Conservation (phyloP, 2,329 filamentous ascomycete species). For the Cladosporium austrohemisphaericum region DNA sequence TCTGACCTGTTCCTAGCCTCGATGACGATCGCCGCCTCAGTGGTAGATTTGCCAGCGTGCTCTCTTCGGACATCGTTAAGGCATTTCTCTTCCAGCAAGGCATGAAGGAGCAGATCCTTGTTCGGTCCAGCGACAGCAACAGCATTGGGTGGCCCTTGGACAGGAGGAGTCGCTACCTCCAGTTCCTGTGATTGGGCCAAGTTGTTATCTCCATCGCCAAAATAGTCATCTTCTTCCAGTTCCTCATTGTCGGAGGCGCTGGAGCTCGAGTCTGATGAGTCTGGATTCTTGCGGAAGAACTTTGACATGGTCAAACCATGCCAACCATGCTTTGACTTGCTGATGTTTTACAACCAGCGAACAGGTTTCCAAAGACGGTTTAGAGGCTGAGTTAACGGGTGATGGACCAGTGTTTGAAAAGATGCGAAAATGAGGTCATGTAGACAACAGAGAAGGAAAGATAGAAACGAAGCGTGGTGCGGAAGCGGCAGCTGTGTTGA, state of each 20-base stretch:
- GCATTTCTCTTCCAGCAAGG: constrained; percentile 44
- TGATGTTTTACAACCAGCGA: background rate
- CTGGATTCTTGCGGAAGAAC: constrained; percentile 15
- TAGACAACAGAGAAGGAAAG: too few relatives aligned
- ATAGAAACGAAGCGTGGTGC: too few relatives aligned
- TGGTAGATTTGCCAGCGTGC: constrained; percentile 9
- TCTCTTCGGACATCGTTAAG: constrained; percentile 37
- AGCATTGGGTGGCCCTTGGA: background rate
- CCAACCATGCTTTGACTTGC: background rate
- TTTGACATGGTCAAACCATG: constrained; percentile 11
- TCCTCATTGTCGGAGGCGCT: constrained; percentile 11
- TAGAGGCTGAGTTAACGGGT: too few relatives aligned
- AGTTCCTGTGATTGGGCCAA: background rate
- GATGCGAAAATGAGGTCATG: background rate
- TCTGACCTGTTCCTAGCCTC: constrained; percentile 6
- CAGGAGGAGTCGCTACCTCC: constrained; percentile 3
- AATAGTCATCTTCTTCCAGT: background rate
- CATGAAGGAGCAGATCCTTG: constrained; percentile 41
- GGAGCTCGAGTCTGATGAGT: constrained; percentile 8
- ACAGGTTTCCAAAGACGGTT: background rate
- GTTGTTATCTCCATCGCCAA: background rate
- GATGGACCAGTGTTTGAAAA: background rate
- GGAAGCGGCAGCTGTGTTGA: background rate
- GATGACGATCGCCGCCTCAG: constrained; percentile 5
- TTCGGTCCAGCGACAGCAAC: constrained; percentile 13